Percentiles rank a stretch among this genome's conserved stretches.
Conservation (phyloP, 371 early-diverging fungal genomes). For the Actinomucor elegans region DNA sequence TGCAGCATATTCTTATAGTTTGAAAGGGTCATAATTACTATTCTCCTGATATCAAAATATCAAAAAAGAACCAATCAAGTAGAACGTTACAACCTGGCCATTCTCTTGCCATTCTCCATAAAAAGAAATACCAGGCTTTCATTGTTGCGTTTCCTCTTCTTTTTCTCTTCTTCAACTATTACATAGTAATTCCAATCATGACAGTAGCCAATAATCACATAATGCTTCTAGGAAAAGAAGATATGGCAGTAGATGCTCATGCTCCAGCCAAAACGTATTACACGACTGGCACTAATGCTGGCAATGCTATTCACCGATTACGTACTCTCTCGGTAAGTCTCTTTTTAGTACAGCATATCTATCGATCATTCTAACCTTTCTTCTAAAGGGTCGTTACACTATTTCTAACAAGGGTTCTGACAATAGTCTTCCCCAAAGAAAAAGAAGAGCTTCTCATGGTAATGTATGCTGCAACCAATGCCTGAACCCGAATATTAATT, state of each 20-base stretch:
- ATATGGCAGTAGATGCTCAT: slow-evolving; percentile 18
- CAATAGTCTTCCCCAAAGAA: background rate
- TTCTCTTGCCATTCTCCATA: background rate
- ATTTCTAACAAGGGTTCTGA: no score
- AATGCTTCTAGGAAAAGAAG: no score
- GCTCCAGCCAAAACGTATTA: slow-evolving; percentile 33
- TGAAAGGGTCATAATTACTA: no score
- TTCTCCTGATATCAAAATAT: background rate
- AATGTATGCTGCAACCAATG: background rate
- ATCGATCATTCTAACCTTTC: no score
- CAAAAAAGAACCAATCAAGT: slow-evolving; percentile 1
- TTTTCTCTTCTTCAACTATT: background rate
- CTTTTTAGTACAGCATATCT: background rate
- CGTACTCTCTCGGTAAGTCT: slow-evolving; percentile 19
- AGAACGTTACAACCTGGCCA: background rate
- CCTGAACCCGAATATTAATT: background rate
- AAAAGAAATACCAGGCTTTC: no score
- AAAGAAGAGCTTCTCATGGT: slow-evolving; percentile 28
- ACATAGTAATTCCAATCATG: background rate
- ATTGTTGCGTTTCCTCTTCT: background rate
- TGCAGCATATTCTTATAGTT: no score
- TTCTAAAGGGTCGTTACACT: no score
- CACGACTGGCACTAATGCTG: slow-evolving; percentile 27
- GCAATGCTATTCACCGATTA: slow-evolving; percentile 9
- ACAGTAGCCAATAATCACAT: background rate